A percentile compares a stretch with the other conserved stretches of the same genome.
Evolutionary conservation across 2,329 filamentous ascomycete genomes (phyloP).

Genomic region (Dothideomycetidae sp.): DNA sequence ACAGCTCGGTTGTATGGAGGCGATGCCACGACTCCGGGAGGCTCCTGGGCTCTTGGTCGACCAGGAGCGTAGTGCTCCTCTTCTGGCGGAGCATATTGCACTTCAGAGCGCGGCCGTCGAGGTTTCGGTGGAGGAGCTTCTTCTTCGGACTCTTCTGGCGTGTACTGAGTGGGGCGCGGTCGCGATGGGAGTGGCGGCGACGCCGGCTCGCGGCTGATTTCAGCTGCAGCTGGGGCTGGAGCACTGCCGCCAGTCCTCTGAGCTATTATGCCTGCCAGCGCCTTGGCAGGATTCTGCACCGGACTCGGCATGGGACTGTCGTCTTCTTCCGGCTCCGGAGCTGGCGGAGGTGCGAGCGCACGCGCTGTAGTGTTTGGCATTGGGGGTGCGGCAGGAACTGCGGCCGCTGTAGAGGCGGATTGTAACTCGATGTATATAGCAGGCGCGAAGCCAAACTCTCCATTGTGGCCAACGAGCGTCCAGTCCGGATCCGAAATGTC

Average conservation of each 20-base stretch:
- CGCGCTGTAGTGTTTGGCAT: constrained; percentile 26
- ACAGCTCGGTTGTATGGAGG: constrained; percentile 41
- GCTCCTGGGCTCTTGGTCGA: constrained; percentile 24
- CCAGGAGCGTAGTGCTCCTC: constrained; percentile 17
- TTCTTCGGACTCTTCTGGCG: constrained; percentile 55
- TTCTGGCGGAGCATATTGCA: constrained; percentile 35
- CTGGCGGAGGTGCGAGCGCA: constrained; percentile 23
- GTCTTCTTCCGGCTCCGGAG: constrained; percentile 19
- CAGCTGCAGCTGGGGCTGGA: constrained; percentile 19
- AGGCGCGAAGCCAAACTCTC: constrained; percentile 86
- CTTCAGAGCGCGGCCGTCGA: constrained; percentile 43
- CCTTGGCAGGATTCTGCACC: constrained; percentile 40
- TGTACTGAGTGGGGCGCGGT: constrained; percentile 34
- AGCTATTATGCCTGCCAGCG: constrained; percentile 40
- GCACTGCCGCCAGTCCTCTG: constrained; percentile 30
- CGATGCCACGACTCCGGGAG: constrained; percentile 35
- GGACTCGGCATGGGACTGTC: constrained; percentile 25
- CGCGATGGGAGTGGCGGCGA: constrained; percentile 41
- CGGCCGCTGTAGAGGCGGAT: constrained; percentile 35
- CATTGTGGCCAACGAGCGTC: constrained; percentile 76
- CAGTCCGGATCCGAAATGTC: constrained; percentile 89
- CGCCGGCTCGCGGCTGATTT: constrained; percentile 18
- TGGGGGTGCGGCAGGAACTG: constrained; percentile 22
- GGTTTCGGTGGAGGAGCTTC: constrained; percentile 49
- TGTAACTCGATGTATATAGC: constrained; percentile 84